Evolutionary conservation across 1,139 yeast genomes (phyloP).

Genomic region (Debaryomycetaceae sp.): DNA sequence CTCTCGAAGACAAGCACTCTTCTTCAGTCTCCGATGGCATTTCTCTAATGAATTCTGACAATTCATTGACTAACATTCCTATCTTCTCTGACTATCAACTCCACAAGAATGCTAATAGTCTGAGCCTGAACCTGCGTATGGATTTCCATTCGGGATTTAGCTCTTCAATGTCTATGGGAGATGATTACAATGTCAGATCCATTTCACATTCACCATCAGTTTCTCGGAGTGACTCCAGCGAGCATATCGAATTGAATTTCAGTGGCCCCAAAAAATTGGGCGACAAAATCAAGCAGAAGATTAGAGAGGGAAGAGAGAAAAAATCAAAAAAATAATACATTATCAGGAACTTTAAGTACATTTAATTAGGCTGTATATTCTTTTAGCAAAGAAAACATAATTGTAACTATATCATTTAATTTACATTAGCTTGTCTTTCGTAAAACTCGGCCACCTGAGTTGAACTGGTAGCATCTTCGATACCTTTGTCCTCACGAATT

Average conservation of each 20-base stretch:
- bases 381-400: not conserved
- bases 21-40: conserved; percentile 50
- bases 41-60: conserved; percentile 51
- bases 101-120: conserved; percentile 32
- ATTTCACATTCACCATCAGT: conserved; percentile 9
- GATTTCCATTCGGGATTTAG: conserved; percentile 26
- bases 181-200: conserved; percentile 21
- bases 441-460: conserved; percentile 91
- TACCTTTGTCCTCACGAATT: conserved; percentile 80
- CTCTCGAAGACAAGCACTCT: conserved; percentile 23
- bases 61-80: conserved; percentile 54
- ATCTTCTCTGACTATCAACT: conserved; percentile 48
- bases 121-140: conserved; percentile 18
- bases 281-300: conserved; percentile 33
- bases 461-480: conserved; percentile 87
- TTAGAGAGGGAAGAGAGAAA: conserved; percentile 32
- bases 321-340: not conserved
- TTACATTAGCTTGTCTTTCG: conserved; percentile 60
- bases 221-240: conserved; percentile 22
- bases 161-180: conserved; percentile 27
- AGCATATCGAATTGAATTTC: conserved; percentile 39
- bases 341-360: not conserved
- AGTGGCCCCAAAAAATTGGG: conserved; percentile 16
- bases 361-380: conserved; percentile 1
- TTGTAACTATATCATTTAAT: conserved; percentile 5